Evolutionary conservation across 2,329 filamentous ascomycete genomes (phyloP), one percentile per base, ranked within the genome.

Genomic region (Colletotrichum karsti): DNA sequence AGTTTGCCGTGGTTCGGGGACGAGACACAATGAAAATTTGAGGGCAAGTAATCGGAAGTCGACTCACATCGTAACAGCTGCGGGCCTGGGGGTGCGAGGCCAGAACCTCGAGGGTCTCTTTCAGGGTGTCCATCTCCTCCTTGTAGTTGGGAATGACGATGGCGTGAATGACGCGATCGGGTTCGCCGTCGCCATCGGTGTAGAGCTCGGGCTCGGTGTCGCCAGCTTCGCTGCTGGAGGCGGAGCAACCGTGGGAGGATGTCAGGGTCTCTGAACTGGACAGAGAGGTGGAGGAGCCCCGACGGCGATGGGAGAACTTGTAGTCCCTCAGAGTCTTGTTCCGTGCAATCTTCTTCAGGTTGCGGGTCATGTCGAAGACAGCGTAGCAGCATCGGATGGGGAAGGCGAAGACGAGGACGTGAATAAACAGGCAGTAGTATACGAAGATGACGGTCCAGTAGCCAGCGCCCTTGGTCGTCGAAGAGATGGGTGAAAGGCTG

Each of bases 111-210:
- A 93, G 79, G 0, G 91, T 93, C 74, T 92, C 90, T 70, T 87
- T 84, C 51, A 93, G 81, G 0, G 89, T 92, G 65, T 91, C 89
- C 63, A 90, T 80, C 63, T 93, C 90, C 76, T 93, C 91, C 77
- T 92, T 92, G 80, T 93, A 93, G 74, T 92, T 92, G 18, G 91
- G 91, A 46, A 93, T 84, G 70, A 93, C 83, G 69, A 93, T 91
- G 13, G 88, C 89, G 75, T 92, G 90, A 30, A 92, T 79, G 62
- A 91, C 78, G 24, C 80, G 80, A 7, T 84, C 80, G n/a, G 79
- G 74, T 1, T 80, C 77, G 9, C 78, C 76, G 18, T 84, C 82
- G 48, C 72, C 77, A 53, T 88, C 86, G 48, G 80, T 77, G 70
- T 81, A 83, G 60, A 81, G 76, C 39, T 86, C 84, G 30, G 79